These are phyloP conservation scores for Populus euphratica DNA, from an alignment of 345 rosid genomes.

Conservation along the genomic window DNA sequence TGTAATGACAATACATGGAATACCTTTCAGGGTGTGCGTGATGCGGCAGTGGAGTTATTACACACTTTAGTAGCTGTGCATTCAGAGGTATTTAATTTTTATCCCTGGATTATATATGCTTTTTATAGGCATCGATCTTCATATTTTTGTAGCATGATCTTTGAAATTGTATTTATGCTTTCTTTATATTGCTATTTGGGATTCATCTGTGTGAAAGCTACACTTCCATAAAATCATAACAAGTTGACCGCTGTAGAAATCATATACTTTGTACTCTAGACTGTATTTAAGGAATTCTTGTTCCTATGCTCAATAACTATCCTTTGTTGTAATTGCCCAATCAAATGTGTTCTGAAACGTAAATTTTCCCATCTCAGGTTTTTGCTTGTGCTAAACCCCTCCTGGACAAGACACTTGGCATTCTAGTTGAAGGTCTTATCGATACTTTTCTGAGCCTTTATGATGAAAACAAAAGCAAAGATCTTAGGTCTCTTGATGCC, in stretches of 20 bases:
- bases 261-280: background rate
- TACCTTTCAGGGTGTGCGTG: conserved; percentile 76
- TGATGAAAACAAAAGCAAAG: conserved; percentile 60
- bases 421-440: conserved; percentile 88
- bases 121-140: background rate
- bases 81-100: conserved; percentile 59
- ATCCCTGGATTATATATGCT: background rate
- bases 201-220: background rate
- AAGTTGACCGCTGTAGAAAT: background rate
- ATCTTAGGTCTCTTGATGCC: conserved; percentile 67
- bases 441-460: conserved; percentile 85
- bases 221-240: background rate
- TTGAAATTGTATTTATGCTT: background rate
- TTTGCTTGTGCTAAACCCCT: conserved; percentile 95
- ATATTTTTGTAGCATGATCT: background rate
- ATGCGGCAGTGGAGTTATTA: conserved; percentile 88
- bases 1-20: background rate
- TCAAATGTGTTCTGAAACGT: background rate
- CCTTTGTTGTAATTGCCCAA: background rate
- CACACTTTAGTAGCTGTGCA: conserved; percentile 92
- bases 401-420: conserved; percentile 86
- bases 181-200: background rate
- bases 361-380: conserved; percentile 44
- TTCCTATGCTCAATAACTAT: background rate
- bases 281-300: background rate